Percentiles rank a stretch among this genome's conserved stretches.
These are phyloP conservation scores for Xylaria palmicola DNA, from an alignment of 495 filamentous ascomycete species.

Conservation along the genomic window DNA sequence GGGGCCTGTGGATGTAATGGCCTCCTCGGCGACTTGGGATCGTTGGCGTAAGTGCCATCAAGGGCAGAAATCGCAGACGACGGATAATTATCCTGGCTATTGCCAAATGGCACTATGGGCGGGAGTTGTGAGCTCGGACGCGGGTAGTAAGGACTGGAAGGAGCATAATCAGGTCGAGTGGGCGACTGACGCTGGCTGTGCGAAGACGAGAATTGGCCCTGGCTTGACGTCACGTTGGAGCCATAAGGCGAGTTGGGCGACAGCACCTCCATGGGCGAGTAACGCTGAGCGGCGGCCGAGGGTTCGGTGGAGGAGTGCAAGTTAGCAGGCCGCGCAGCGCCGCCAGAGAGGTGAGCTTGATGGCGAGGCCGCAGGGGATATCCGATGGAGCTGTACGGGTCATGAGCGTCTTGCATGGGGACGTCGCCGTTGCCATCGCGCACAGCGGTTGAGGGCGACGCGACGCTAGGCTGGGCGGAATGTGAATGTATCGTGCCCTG, in stretches of 20 bases:
- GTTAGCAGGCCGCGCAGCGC: slow-evolving; percentile 39
- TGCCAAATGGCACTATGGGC: slow-evolving; percentile 65
- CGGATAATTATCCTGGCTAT: slow-evolving; percentile 62
- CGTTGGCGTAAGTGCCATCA: slow-evolving; percentile 68
- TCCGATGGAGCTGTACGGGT: slow-evolving; percentile 78
- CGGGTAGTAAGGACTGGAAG: slow-evolving; percentile 50
- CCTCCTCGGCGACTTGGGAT: slow-evolving; percentile 70
- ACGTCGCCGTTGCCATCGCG: slow-evolving; percentile 81
- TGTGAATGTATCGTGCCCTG: slow-evolving; percentile 58
- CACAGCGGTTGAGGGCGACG: slow-evolving; percentile 65
- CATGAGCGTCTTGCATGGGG: slow-evolving; percentile 84
- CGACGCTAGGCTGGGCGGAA: slow-evolving; percentile 54
- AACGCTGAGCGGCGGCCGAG: slow-evolving; percentile 81
- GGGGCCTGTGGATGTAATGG: slow-evolving; percentile 46
- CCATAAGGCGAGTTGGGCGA: slow-evolving; percentile 55
- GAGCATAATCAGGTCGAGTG: slow-evolving; percentile 46
- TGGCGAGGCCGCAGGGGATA: slow-evolving; percentile 73
- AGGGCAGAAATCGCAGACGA: slow-evolving; percentile 66
- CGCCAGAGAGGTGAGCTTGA: slow-evolving; percentile 53
- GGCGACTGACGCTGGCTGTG: slow-evolving; percentile 51
- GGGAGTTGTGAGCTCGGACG: slow-evolving; percentile 61
- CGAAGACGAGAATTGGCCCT: slow-evolving; percentile 42
- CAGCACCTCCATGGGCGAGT: slow-evolving; percentile 90
- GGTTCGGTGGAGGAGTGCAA: slow-evolving; percentile 70
- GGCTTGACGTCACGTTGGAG: slow-evolving; percentile 35